These are phyloP conservation scores for Fistulifera pelliculosa DNA, from an alignment of 108 stramenopile species.

Conservation along the genomic window DNA sequence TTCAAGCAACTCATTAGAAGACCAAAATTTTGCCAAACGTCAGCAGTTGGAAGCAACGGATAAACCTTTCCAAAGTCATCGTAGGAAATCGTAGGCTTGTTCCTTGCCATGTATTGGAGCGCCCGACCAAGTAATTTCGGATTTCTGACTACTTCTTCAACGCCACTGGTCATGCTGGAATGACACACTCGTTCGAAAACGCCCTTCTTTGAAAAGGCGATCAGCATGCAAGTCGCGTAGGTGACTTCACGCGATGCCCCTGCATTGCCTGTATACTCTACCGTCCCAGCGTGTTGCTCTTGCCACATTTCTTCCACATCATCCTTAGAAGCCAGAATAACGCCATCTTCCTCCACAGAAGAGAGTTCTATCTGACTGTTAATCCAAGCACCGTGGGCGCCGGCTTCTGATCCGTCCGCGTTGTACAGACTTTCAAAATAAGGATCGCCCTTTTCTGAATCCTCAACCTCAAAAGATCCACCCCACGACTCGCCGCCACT, in stretches of 20 bases:
- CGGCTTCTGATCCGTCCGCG: conserved; percentile 1
- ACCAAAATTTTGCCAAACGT: not conserved
- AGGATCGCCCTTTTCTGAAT: not conserved
- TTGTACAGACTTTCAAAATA: conserved; percentile 1
- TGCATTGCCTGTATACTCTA: not conserved
- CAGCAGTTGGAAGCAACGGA: not conserved
- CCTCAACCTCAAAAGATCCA: not conserved
- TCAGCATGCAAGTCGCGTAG: not conserved
- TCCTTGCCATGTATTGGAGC: not conserved
- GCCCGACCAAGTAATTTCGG: not conserved
- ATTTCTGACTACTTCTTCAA: not conserved
- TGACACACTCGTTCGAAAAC: not conserved
- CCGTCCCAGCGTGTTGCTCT: not conserved
- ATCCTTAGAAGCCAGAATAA: not conserved
- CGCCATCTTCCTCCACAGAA: not conserved
- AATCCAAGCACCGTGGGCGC: not conserved
- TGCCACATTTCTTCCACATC: conserved; percentile 3
- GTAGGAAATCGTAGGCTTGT: not conserved
- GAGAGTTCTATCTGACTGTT: not conserved
- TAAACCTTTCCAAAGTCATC: not conserved
- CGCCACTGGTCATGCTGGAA: not conserved
- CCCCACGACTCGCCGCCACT: too few species aligned
- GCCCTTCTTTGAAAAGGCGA: not conserved
- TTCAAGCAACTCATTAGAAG: not conserved
- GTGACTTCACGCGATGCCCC: not conserved